Percentiles rank a stretch among this genome's conserved stretches.
phyloP scores from a whole-genome alignment of 192 early-diverging fungal species.

The Geranomyces michiganensis region DNA sequence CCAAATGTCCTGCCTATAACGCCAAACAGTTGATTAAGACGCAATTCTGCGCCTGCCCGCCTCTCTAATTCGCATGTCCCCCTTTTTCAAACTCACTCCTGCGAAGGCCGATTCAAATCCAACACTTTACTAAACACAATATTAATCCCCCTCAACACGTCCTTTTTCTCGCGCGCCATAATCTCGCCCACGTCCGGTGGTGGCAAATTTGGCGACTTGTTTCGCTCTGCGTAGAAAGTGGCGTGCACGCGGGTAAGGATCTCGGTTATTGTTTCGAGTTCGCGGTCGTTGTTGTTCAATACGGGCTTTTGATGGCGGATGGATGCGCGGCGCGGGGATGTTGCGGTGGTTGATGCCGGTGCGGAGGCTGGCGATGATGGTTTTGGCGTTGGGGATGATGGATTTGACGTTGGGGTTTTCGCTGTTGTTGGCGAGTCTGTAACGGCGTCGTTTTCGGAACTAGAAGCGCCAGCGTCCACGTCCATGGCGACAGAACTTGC shows the following conservation, averaged over 20 bases:
- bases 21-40: background rate
- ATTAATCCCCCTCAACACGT: conserved; percentile 66
- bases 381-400: background rate
- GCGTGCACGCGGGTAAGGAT: conserved; percentile 71
- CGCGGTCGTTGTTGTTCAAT: conserved; percentile 42
- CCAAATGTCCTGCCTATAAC: conserved; percentile 75
- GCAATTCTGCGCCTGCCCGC: no score
- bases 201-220: background rate
- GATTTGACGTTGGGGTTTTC: background rate
- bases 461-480: background rate
- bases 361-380: background rate
- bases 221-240: conserved; percentile 60
- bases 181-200: conserved; percentile 51
- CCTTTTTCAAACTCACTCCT: no score
- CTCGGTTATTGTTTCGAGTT: conserved; percentile 47
- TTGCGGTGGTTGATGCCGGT: background rate
- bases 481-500: background rate
- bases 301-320: conserved; percentile 21
- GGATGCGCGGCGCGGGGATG: no score
- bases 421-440: no score
- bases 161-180: conserved; percentile 61
- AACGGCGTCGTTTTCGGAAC: background rate
- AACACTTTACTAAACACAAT: conserved; percentile 81
- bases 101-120: conserved; percentile 44
- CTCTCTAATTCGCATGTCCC: no score